These are phyloP conservation scores for Knufia fluminis DNA, from an alignment of 2,329 filamentous ascomycete genomes.

Conservation along the genomic window DNA sequence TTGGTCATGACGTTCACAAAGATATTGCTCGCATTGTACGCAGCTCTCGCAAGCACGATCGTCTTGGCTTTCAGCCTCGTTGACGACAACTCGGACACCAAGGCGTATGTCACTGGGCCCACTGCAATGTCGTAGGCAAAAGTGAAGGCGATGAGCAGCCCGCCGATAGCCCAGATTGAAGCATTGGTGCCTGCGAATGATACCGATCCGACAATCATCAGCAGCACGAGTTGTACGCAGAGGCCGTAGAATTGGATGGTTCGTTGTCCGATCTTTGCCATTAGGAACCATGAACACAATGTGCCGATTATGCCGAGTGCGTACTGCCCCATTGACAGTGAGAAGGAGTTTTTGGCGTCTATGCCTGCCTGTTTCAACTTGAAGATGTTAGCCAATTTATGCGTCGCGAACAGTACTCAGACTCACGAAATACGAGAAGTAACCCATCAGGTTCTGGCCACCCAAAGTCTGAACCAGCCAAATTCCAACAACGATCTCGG, in stretches of 20 bases:
- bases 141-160: slow-evolving; percentile 42
- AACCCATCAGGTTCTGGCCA: slow-evolving; percentile 27
- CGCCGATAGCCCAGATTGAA: slow-evolving; percentile 29
- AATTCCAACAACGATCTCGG: slow-evolving; percentile 27
- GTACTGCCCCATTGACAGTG: slow-evolving; percentile 31
- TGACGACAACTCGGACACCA: slow-evolving; percentile 46
- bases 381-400: too few relatives aligned
- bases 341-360: slow-evolving; percentile 30
- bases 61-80: slow-evolving; percentile 46
- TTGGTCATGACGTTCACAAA: slow-evolving; percentile 29
- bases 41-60: slow-evolving; percentile 41
- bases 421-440: slow-evolving; percentile 28
- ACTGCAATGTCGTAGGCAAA: slow-evolving; percentile 47
- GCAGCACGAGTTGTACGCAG: slow-evolving; percentile 24
- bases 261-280: slow-evolving; percentile 28
- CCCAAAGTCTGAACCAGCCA: slow-evolving; percentile 27
- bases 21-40: slow-evolving; percentile 43
- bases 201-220: slow-evolving; percentile 26
- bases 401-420: too few relatives aligned
- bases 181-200: slow-evolving; percentile 31
- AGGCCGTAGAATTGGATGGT: slow-evolving; percentile 30
- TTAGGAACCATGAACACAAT: slow-evolving; percentile 27
- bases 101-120: slow-evolving; percentile 45
- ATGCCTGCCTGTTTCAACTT: slow-evolving; percentile 30
- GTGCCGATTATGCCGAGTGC: slow-evolving; percentile 27